Conservation (phyloP, 257 asterid genomes). For the Nicotiana noctiflora region DNA sequence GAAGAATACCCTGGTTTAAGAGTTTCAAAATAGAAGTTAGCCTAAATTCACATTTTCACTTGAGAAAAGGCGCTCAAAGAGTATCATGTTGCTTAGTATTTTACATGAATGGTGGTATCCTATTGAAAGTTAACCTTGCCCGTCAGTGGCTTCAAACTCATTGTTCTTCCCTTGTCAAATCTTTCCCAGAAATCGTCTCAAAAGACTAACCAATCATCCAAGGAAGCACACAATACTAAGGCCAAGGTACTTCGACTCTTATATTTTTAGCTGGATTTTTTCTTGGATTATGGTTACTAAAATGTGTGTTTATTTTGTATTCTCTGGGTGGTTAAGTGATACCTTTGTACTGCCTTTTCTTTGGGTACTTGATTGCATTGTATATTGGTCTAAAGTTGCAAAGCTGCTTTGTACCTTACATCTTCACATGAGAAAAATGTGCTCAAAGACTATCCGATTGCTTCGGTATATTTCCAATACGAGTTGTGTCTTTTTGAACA, state of each 20-base stretch:
- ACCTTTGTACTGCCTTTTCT: not conserved
- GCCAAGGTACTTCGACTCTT: slow-evolving; percentile 1
- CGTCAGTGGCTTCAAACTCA: not conserved
- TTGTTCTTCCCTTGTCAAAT: not conserved
- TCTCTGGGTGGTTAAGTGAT: not conserved
- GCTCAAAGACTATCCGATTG: not conserved
- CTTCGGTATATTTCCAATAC: not conserved
- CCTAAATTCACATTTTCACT: not conserved
- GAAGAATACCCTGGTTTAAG: not conserved
- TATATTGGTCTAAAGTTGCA: not conserved
- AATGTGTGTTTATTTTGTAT: not conserved
- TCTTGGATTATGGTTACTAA: not conserved
- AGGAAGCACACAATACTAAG: slow-evolving; percentile 6
- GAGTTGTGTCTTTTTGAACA: not conserved
- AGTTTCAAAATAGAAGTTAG: not conserved
- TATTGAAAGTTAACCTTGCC: not conserved
- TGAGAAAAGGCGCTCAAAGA: not conserved
- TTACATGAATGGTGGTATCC: not conserved
- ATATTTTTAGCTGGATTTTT: not conserved
- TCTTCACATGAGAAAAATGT: not conserved
- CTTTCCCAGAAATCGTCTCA: not conserved
- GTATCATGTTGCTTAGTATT: not conserved
- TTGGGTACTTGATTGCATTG: not conserved
- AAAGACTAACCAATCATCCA: slow-evolving; percentile 4
- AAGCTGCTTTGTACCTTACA: not conserved